Evolutionary conservation across 345 rosid species (phyloP), one percentile per base, ranked within the genome.

Genomic region (Xanthoceras sorbifolium): DNA sequence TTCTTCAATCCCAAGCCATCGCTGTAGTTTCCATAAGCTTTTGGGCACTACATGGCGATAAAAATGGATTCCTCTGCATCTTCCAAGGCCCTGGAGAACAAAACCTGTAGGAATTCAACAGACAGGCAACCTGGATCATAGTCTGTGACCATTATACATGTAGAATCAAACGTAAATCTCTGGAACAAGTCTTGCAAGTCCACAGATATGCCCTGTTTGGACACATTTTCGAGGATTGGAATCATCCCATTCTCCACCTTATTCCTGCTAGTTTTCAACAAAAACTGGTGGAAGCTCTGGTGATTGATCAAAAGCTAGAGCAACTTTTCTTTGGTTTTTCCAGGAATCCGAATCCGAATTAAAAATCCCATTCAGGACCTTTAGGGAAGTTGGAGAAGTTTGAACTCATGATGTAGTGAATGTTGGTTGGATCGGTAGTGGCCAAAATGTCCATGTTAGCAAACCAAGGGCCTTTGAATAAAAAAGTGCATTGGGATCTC

Each of bases 301-400:
- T 71, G 72, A 44, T 31, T 72, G 67, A 84, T 62, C 55, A n/a
- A 83, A 63, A 4, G 66, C 38, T 3, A 79, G 85, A 42, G 79
- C 83, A 17, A 80, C 48, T n/a, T 73, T 82, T 61, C 87, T 84
- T 32, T 84, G 81, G 48, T 57, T 57, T 38, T 71, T 80, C 85
- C 85, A 84, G 7, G 80, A 42, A 3, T 86, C 89, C 1, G 73
- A 79, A 67, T 86, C 89, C 1, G 84, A 60, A 59, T 84, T 84
- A 81, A 84, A 80, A 42, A 86, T 80, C 1, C 85, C 89, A 59
- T 8, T 87, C 84, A 1, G 82, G 20, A 2, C 94, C 94, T 81
- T 89, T 92, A 0, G 90, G 97, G 72, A 77, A 92, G 46, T 90
- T 89, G 1, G n/a, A n/a, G n/a, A n/a, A n/a, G n/a, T n/a, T n/a